Base-by-base conservation (phyloP, 805 yeast genomes). In the Teunomyces funiuensis region DNA sequence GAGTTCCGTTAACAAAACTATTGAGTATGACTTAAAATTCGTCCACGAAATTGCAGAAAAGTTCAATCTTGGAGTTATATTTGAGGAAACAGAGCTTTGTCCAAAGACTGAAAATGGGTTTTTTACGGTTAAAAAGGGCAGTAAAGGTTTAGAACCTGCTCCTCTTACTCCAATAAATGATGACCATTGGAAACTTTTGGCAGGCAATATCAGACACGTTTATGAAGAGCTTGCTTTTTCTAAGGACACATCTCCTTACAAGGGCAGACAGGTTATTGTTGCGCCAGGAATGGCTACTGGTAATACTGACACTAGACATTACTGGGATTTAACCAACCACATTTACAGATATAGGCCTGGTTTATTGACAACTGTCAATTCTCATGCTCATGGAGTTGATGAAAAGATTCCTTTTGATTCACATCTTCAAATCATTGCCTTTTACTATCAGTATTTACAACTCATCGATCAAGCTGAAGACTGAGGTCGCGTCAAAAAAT, bases 271-370 rank as follows among this genome's bases (percentile, higher is more conserved):
- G 13, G 51, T 73, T 11, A 52, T 75, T 29, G 72, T 79, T 11
- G 69, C 84, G 2, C 88, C 89, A 2, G 65, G 76, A 18, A 57
- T 83, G 29, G 76, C 79, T 73, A 70, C 85, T 2, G 89, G 83
- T 15, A 83, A 83, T 60, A 84, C 90, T 3, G 90, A 85, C 54
- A 83, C 89, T 4, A 65, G 69, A 43, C 70, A 75, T 52, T 85
- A 81, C 60, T 82, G 88, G 88, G 55, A 62, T 31, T 63, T 85
- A 51, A 75, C 84, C 2, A 59, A 68, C 27, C 75, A 83, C 53
- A 81, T 85, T 39, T 85, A 71, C 65, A 69, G 90, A 43, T 80
- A 72, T 56, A 70, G 72, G 31, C 84, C 87, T 9, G 74, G 73
- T 23, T 58, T 64, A 15, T 50, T 57, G 26, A 61, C 60, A 29